phyloP scores from a whole-genome alignment of 768 basidiomycete species.

The Rickenella mellea region DNA sequence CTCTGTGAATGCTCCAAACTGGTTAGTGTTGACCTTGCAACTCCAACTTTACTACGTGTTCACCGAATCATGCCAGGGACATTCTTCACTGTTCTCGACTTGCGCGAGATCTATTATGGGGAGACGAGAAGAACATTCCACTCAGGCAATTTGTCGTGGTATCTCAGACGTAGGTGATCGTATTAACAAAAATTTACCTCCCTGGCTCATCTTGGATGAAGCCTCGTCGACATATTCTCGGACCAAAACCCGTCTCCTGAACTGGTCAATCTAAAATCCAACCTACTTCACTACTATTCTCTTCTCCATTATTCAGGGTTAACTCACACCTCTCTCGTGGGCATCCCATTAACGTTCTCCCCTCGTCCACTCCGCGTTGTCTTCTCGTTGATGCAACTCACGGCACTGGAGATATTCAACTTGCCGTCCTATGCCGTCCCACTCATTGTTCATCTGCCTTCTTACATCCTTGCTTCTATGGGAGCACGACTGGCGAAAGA shows the following conservation, averaged over 20 bases:
- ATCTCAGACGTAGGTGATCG: constrained; percentile 42
- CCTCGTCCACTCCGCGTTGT: constrained; percentile 22
- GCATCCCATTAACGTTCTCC: constrained; percentile 28
- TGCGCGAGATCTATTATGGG: constrained; percentile 50
- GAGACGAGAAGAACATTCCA: constrained; percentile 32
- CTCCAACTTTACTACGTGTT: constrained; percentile 8
- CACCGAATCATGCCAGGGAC: constrained; percentile 37
- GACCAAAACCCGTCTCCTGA: constrained; percentile 17
- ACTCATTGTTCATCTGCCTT: constrained; percentile 46
- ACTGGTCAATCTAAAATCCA: constrained; percentile 24
- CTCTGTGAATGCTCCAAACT: constrained; percentile 60
- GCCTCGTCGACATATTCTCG: constrained; percentile 26
- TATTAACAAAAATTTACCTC: neutral
- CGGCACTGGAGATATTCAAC: constrained; percentile 31
- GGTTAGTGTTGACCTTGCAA: constrained; percentile 30
- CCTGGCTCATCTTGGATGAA: constrained; percentile 3
- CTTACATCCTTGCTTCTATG: constrained; percentile 42
- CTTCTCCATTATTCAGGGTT: constrained; percentile 42
- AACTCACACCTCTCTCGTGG: constrained; percentile 38
- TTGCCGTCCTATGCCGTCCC: constrained; percentile 32
- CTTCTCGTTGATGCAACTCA: constrained; percentile 26
- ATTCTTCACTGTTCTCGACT: constrained; percentile 48
- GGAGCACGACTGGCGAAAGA: constrained; percentile 35
- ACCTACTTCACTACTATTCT: constrained; percentile 47
- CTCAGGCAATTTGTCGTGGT: constrained; percentile 43